phyloP scores from a whole-genome alignment of 2,329 filamentous ascomycete species.

The Fusarium sp. region DNA sequence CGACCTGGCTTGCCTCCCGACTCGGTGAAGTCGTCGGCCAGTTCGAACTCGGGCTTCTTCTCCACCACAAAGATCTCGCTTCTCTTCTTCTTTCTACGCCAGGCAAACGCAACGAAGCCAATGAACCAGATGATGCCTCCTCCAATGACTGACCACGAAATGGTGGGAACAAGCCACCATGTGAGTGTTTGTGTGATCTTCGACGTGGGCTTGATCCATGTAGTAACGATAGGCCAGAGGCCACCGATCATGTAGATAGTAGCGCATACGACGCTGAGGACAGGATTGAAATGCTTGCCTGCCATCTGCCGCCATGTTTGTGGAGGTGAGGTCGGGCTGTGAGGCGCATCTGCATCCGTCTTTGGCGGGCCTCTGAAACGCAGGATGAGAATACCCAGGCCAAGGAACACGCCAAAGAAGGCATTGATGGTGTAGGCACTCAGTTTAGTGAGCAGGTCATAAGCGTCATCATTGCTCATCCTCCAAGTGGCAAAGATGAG shows the following conservation, averaged over 20 bases:
- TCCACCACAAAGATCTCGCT: slow-evolving; percentile 51
- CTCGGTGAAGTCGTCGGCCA: slow-evolving; percentile 31
- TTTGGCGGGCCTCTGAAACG: slow-evolving; percentile 50
- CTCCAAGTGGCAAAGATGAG: slow-evolving; percentile 51
- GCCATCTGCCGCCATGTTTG: slow-evolving; percentile 50
- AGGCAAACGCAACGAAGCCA: slow-evolving; percentile 49
- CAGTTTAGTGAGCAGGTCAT: slow-evolving; percentile 48
- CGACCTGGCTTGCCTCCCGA: slow-evolving; percentile 30
- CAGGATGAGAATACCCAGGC: slow-evolving; percentile 51
- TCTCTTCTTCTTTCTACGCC: slow-evolving; percentile 44
- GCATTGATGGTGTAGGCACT: slow-evolving; percentile 51
- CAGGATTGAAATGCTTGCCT: slow-evolving; percentile 46
- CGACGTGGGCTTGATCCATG: slow-evolving; percentile 46
- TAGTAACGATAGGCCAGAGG: slow-evolving; percentile 48
- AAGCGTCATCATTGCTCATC: slow-evolving; percentile 42
- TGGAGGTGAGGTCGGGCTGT: slow-evolving; percentile 23
- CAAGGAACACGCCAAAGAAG: slow-evolving; percentile 51
- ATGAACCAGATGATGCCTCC: slow-evolving; percentile 49
- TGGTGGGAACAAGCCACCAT: slow-evolving; percentile 49
- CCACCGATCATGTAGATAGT: slow-evolving; percentile 48
- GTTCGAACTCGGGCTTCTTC: slow-evolving; percentile 51
- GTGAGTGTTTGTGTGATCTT: slow-evolving; percentile 14
- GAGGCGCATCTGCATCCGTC: slow-evolving; percentile 18
- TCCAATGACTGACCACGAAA: slow-evolving; percentile 48
- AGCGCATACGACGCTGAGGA: slow-evolving; percentile 48